Conservation (phyloP, 768 basidiomycete species). For the Mycena chlorophos region DNA sequence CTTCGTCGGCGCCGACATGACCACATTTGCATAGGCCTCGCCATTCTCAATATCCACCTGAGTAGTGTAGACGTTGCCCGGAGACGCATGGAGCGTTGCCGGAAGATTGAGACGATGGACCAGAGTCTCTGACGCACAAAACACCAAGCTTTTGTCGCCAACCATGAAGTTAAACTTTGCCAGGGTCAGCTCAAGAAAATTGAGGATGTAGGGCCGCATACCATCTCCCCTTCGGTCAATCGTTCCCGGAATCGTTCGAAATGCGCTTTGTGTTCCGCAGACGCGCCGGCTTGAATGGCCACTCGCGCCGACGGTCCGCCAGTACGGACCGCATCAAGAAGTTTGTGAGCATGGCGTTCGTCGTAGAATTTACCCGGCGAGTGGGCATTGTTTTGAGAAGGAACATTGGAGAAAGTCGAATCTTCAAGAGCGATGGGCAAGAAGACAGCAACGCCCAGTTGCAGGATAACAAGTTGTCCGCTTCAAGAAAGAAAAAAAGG, state of each 20-base stretch:
- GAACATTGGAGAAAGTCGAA: conserved; percentile 37
- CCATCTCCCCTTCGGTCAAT: conserved; percentile 54
- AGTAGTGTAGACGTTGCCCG: conserved; percentile 50
- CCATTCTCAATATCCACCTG: conserved; percentile 60
- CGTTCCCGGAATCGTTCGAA: conserved; percentile 53
- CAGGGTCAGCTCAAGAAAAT: not conserved
- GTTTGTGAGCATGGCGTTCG: conserved; percentile 42
- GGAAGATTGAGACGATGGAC: conserved; percentile 56
- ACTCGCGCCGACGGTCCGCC: conserved; percentile 53
- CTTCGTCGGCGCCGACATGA: conserved; percentile 28
- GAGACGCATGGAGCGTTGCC: conserved; percentile 42
- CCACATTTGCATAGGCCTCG: conserved; percentile 58
- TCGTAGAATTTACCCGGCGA: conserved; percentile 65
- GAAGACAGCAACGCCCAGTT: conserved; percentile 49
- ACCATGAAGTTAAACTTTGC: conserved; percentile 58
- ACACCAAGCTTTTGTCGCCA: conserved; percentile 52
- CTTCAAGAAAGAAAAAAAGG: not conserved
- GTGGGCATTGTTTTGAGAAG: conserved; percentile 4
- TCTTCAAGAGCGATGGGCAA: conserved; percentile 53
- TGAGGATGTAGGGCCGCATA: conserved; percentile 29
- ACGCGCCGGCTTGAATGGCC: conserved; percentile 39
- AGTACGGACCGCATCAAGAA: conserved; percentile 55
- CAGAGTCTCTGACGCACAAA: conserved; percentile 56
- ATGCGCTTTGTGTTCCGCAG: conserved; percentile 42
- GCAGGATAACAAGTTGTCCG: conserved; percentile 42